phyloP scores from a whole-genome alignment of 176 grass and related monocot species.

The Ananas comosus region DNA sequence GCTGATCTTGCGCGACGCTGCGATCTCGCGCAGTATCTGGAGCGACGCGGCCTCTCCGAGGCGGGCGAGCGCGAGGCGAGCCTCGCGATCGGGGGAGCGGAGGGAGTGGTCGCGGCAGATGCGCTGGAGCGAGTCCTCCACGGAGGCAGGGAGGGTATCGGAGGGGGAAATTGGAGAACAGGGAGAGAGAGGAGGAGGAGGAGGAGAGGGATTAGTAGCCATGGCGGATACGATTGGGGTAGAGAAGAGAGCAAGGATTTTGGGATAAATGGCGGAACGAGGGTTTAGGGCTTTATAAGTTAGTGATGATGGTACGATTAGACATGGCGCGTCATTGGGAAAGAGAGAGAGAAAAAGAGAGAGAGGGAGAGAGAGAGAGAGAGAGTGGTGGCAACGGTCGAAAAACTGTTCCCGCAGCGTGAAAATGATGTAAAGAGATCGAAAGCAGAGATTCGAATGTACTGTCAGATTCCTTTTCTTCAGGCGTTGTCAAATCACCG shows the following conservation, averaged over 20 bases:
- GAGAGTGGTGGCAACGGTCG: too few species aligned
- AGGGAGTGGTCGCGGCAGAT: slow-evolving; percentile 11
- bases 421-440: too few species aligned
- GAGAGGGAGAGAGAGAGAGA: too few species aligned
- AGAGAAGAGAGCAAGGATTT: background rate
- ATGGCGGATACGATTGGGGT: background rate
- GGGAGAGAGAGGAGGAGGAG: background rate
- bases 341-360: too few species aligned
- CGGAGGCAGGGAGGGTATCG: background rate
- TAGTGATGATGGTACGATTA: too few species aligned
- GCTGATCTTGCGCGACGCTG: background rate
- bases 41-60: slow-evolving; percentile 6
- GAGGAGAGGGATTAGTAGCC: background rate
- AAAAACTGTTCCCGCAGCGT: too few species aligned
- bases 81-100: background rate
- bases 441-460: too few species aligned
- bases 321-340: too few species aligned
- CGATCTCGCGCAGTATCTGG: background rate
- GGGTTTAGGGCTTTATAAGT: too few species aligned
- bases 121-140: background rate
- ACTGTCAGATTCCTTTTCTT: too few species aligned
- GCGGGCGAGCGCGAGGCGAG: background rate
- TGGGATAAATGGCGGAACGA: background rate
- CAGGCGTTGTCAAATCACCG: too few species aligned
- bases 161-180: background rate